These are phyloP conservation scores for Aureobasidium sp. DNA, from an alignment of 2,329 filamentous ascomycete genomes.

Conservation along the genomic window DNA sequence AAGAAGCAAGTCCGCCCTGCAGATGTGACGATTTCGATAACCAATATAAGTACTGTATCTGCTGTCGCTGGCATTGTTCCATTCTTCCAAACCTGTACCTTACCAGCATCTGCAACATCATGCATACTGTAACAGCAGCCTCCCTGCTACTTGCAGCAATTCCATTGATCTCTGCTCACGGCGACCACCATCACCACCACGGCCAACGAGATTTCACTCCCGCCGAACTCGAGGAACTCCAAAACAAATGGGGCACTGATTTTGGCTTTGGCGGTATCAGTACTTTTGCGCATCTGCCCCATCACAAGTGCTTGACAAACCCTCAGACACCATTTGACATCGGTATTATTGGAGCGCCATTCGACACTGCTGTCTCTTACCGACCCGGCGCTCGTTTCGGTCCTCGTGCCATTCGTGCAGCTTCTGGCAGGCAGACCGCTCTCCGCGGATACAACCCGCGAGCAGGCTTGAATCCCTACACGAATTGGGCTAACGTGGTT, in stretches of 20 bases:
- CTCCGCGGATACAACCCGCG: slow-evolving; percentile 82
- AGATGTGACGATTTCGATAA: neutral
- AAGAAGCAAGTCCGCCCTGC: slow-evolving; percentile 15
- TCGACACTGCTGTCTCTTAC: slow-evolving; percentile 56
- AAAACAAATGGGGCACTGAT: slow-evolving; percentile 27
- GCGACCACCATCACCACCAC: slow-evolving; percentile 22
- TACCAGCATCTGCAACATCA: neutral
- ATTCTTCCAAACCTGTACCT: neutral
- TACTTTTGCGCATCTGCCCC: slow-evolving; percentile 51
- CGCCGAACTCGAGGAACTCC: slow-evolving; percentile 22
- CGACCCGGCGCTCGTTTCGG: slow-evolving; percentile 73
- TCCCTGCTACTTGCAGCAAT: slow-evolving; percentile 3
- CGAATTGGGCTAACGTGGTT: slow-evolving; percentile 78
- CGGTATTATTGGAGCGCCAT: slow-evolving; percentile 54
- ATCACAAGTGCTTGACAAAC: slow-evolving; percentile 53
- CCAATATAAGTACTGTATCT: slow-evolving; percentile 2
- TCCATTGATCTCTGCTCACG: slow-evolving; percentile 15
- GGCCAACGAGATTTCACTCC: slow-evolving; percentile 21
- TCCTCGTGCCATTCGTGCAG: slow-evolving; percentile 86
- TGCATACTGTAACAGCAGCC: slow-evolving; percentile 5
- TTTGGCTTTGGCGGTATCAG: slow-evolving; percentile 36
- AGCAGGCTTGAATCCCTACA: slow-evolving; percentile 85
- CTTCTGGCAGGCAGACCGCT: slow-evolving; percentile 81
- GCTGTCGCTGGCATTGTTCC: neutral
- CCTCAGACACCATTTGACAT: slow-evolving; percentile 48